Conservation (phyloP, 2,329 filamentous ascomycete species). For the Parastagonospora nodorum region DNA sequence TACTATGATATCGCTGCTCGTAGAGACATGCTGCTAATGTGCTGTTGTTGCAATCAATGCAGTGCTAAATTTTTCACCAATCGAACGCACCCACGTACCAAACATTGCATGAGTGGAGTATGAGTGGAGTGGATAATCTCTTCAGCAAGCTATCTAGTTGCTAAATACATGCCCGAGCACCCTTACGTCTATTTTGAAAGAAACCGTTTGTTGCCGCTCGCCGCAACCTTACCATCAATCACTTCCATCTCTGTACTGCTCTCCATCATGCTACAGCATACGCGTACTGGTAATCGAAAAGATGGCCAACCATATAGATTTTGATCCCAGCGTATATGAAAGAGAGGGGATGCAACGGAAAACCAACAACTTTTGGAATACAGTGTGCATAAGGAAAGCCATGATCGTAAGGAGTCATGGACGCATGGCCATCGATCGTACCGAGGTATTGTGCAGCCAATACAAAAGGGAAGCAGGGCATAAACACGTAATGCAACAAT, state of each 20-base stretch:
- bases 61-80: constrained; percentile 2
- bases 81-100: constrained; percentile 1
- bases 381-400: constrained; percentile 24
- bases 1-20: background rate
- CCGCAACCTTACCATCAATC: constrained; percentile 4
- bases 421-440: constrained; percentile 12
- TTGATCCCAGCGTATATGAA: constrained; percentile 23
- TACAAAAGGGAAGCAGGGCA: constrained; percentile 10
- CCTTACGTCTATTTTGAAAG: constrained; percentile 26
- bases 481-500: constrained; percentile 23
- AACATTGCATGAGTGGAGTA: constrained; percentile 1
- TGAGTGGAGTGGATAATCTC: constrained; percentile 28
- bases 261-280: background rate
- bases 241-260: constrained; percentile 9
- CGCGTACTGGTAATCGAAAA: constrained; percentile 27
- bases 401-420: constrained; percentile 9
- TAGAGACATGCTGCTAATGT: background rate
- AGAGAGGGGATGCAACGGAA: constrained; percentile 21
- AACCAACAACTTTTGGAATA: constrained; percentile 42
- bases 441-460: background rate
- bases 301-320: constrained; percentile 24
- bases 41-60: background rate
- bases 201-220: background rate
- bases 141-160: constrained; percentile 35
- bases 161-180: constrained; percentile 44